Base-by-base conservation (phyloP, 2,329 filamentous ascomycete species). In the Fusarium luffae region DNA sequence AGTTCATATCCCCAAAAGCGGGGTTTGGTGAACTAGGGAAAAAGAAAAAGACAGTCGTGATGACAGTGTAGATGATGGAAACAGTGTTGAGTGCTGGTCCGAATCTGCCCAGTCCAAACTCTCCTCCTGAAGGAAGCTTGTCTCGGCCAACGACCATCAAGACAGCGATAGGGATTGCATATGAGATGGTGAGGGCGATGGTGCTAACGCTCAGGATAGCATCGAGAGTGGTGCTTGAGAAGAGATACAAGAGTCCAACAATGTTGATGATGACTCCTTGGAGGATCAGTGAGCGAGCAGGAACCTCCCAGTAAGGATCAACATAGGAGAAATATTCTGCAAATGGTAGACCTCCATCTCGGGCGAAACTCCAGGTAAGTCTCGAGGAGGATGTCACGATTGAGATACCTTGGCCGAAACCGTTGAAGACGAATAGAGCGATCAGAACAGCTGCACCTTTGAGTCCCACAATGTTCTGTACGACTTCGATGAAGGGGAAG, bases 181-280 rank as follows among this genome's bases (percentile, higher is more conserved):
- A 80, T 5, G 79, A 87, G n/a, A 88, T 81, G 2, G 85, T 88
- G 4, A 88, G 76, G 0, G 85, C 84, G 63, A 88, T 87, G 2
- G 85, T 87, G 76, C 85, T 86, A 61, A 87, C 85, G 60, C 83
- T 84, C 37, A 87, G 73, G 30, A 87, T 85, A 4, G 86, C 85
- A 18, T 83, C 78, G 6, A 88, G 82, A 0, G 86, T 85, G 0
- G 85, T 85, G 65, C 80, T 82, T 30, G 85, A 81, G 63, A 87
- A 88, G 4, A 85, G 80, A 63, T 87, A 88, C 0, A 89, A 77
- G 2, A 88, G 73, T 5, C 87, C 87, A 13, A 89, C 80, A 18
- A 80, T 55, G 23, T 73, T 74, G 41, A 79, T 76, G 44, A 81
- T 71, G 11, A 79, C 71, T 4, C 84, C 83, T 66, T 88, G 86